Percentiles rank a stretch among this genome's conserved stretches.
Conservation (phyloP, 1,284 basidiomycete genomes). For the Heterobasidion irregulare region DNA sequence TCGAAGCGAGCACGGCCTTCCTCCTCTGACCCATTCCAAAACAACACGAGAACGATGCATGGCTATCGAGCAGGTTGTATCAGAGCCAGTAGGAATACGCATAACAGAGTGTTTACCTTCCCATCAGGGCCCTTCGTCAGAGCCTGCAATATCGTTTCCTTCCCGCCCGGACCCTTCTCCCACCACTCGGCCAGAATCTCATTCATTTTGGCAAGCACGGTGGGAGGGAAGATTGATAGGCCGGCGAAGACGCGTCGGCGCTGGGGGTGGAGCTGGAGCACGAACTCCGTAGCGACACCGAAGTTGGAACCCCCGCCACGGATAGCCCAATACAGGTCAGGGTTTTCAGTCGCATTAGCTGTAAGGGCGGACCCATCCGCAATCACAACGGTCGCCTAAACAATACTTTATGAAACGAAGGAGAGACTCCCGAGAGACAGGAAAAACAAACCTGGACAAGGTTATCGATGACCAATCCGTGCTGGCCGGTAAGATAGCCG, state of each 20-base stretch:
- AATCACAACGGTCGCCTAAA: constrained; percentile 41
- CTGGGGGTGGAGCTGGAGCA: constrained; percentile 41
- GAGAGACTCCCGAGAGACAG: neutral
- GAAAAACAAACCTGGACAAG: constrained; percentile 30
- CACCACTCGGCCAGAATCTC: neutral
- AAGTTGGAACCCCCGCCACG: constrained; percentile 53
- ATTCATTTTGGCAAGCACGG: neutral
- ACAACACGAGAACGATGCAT: constrained; percentile 23
- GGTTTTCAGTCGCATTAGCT: constrained; percentile 33
- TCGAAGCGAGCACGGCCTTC: constrained; percentile 36
- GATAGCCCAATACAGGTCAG: constrained; percentile 51
- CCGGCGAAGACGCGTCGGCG: constrained; percentile 34
- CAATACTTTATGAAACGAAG: neutral
- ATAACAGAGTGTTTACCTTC: constrained; percentile 4
- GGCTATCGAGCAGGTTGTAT: constrained; percentile 18
- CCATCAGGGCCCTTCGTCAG: constrained; percentile 6
- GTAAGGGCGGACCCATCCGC: constrained; percentile 36
- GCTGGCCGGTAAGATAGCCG: constrained; percentile 40
- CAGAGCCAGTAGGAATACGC: neutral
- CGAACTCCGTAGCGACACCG: constrained; percentile 47
- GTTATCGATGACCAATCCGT: constrained; percentile 50
- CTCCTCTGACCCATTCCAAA: constrained; percentile 38
- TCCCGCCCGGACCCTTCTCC: constrained; percentile 2
- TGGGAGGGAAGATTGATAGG: constrained; percentile 22
- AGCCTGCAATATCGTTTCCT: constrained; percentile 5